Evolutionary conservation across 2,329 filamentous ascomycete genomes (phyloP).

Genomic region (Plenodomus lindquistii): DNA sequence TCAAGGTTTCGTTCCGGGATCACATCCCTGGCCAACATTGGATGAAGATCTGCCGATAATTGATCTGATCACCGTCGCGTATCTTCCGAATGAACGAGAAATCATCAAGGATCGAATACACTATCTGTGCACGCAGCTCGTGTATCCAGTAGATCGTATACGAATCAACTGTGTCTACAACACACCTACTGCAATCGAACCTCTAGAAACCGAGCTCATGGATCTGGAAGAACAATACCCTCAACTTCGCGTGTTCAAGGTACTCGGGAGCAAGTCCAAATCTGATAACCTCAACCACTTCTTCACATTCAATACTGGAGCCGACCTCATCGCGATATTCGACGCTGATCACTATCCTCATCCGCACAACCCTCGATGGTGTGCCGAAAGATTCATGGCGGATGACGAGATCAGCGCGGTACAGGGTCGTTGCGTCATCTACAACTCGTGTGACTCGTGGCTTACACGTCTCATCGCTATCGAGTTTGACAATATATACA

Average conservation of each 20-base stretch:
- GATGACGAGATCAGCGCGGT: conserved; percentile 49
- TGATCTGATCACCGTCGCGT: conserved; percentile 52
- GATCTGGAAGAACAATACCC: conserved; percentile 40
- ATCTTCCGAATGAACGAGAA: conserved; percentile 53
- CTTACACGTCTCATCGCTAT: conserved; percentile 50
- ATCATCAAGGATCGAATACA: conserved; percentile 51
- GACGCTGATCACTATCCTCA: conserved; percentile 54
- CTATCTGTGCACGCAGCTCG: conserved; percentile 49
- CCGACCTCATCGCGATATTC: conserved; percentile 50
- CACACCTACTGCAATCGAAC: conserved; percentile 49
- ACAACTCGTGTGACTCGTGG: conserved; percentile 49
- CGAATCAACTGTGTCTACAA: conserved; percentile 53
- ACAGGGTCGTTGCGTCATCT: conserved; percentile 53
- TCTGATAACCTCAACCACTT: conserved; percentile 54
- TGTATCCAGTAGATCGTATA: conserved; percentile 49
- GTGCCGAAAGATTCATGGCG: conserved; percentile 48
- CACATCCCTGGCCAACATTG: conserved; percentile 40
- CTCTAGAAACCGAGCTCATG: conserved; percentile 46
- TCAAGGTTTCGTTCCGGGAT: conserved; percentile 25
- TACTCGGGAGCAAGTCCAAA: conserved; percentile 51
- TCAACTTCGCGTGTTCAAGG: conserved; percentile 49
- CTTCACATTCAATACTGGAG: conserved; percentile 45
- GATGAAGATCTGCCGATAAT: conserved; percentile 45
- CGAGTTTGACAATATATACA: conserved; percentile 55
- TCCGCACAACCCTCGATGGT: conserved; percentile 51